phyloP scores from a whole-genome alignment of 306 rosid species.

The Bauhinia variegata region DNA sequence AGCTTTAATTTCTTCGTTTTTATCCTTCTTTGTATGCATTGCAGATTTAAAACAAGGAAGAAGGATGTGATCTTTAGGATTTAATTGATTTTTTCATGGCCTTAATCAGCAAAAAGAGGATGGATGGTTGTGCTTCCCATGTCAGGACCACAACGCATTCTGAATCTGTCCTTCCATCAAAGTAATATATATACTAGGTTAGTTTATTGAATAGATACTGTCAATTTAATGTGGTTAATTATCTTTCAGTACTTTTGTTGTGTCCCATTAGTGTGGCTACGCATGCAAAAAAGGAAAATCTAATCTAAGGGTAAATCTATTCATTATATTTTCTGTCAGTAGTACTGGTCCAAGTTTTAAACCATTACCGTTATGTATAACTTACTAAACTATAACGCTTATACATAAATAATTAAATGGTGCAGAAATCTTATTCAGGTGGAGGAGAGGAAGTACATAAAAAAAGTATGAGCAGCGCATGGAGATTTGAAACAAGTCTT shows the following conservation, averaged over 20 bases:
- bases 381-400: no score
- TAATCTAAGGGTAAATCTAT: not conserved
- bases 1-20: no score
- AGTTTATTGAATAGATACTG: not conserved
- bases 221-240: slow-evolving; percentile 5
- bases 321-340: no score
- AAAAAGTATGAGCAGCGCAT: no score
- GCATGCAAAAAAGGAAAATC: not conserved
- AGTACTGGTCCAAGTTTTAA: no score
- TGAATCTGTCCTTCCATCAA: not conserved
- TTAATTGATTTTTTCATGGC: slow-evolving; percentile 17
- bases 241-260: not conserved
- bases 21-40: not conserved
- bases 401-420: no score
- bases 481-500: no score
- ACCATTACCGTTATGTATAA: no score
- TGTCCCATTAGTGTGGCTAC: not conserved
- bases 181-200: not conserved
- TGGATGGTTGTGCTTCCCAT: not conserved
- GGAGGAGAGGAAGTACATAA: no score
- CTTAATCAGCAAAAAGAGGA: not conserved
- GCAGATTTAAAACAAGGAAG: slow-evolving; percentile 5
- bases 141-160: not conserved
- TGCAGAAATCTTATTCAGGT: no score
- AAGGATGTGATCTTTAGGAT: slow-evolving; percentile 19